Percentiles rank a stretch among this genome's conserved stretches.
Evolutionary conservation across 2,329 filamentous ascomycete species (phyloP).

Genomic region (Teratosphaeria destructans): DNA sequence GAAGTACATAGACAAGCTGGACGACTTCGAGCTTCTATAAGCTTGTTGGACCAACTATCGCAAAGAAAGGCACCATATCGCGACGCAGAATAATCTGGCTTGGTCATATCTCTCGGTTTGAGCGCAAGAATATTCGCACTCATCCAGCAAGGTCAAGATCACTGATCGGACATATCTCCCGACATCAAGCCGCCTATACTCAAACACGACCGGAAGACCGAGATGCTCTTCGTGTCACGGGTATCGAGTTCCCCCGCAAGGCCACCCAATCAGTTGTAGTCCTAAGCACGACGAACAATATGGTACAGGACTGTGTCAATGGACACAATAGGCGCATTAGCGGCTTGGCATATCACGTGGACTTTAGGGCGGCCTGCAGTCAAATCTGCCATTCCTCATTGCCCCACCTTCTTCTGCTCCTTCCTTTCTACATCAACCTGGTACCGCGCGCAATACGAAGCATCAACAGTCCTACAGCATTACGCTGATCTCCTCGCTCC

Average conservation of each 20-base stretch:
- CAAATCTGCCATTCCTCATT: not conserved
- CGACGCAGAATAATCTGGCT: not conserved
- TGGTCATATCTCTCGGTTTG: not conserved
- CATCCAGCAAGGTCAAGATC: not conserved
- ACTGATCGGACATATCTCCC: not conserved
- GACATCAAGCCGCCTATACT: not conserved
- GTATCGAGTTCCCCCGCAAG: not conserved
- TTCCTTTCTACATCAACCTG: not conserved
- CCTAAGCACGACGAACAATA: not conserved
- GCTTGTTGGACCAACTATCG: not conserved
- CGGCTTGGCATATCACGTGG: not conserved
- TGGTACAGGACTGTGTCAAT: not conserved
- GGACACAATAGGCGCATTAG: not conserved
- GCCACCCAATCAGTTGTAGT: not conserved
- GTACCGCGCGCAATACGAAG: not conserved
- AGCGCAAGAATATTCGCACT: not conserved
- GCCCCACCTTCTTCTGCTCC: not conserved
- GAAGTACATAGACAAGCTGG: constrained; percentile 87
- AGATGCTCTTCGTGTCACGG: not conserved
- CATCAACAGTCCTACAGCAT: not conserved
- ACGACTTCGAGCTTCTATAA: constrained; percentile 87
- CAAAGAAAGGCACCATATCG: not conserved
- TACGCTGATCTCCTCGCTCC: not conserved
- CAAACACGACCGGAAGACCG: not conserved
- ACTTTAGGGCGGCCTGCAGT: not conserved